Evolutionary conservation across 2,329 filamentous ascomycete genomes (phyloP).

Genomic region (Pyricularia sp.): DNA sequence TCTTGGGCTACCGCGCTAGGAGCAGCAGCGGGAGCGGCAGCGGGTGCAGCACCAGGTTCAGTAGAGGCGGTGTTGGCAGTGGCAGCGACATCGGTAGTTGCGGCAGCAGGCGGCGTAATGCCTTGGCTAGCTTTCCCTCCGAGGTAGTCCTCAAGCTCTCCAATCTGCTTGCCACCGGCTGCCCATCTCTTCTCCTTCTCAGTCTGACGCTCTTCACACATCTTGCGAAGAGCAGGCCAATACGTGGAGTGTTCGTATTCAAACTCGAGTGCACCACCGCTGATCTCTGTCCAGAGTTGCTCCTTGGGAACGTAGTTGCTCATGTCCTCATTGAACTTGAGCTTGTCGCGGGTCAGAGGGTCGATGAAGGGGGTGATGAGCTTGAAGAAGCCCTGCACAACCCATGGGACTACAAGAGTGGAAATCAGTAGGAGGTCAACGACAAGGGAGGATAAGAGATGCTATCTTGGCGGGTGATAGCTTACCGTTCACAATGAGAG

Average conservation of each 20-base stretch:
- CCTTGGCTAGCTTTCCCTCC: slow-evolving; percentile 43
- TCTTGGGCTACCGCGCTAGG: not conserved
- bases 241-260: slow-evolving; percentile 83
- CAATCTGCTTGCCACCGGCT: slow-evolving; percentile 68
- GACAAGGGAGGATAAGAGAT: slow-evolving; percentile 6
- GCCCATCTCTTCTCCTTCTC: slow-evolving; percentile 65
- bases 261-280: slow-evolving; percentile 67
- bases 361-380: slow-evolving; percentile 95
- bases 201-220: slow-evolving; percentile 57
- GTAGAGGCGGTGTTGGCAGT: not conserved
- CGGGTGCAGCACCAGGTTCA: not conserved
- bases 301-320: slow-evolving; percentile 67
- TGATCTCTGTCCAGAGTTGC: slow-evolving; percentile 72
- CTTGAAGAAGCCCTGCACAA: slow-evolving; percentile 92
- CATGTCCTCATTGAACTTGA: slow-evolving; percentile 96
- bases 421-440: not conserved
- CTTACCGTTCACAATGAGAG: slow-evolving; percentile 80
- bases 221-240: slow-evolving; percentile 74
- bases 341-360: slow-evolving; percentile 83
- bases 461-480: not conserved
- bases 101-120: slow-evolving; percentile 5
- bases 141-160: slow-evolving; percentile 83
- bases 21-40: not conserved
- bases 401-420: slow-evolving; percentile 62
- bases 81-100: not conserved